Conservation (phyloP, 2,329 filamentous ascomycete genomes). For the Chalaropsis ovoidea region DNA sequence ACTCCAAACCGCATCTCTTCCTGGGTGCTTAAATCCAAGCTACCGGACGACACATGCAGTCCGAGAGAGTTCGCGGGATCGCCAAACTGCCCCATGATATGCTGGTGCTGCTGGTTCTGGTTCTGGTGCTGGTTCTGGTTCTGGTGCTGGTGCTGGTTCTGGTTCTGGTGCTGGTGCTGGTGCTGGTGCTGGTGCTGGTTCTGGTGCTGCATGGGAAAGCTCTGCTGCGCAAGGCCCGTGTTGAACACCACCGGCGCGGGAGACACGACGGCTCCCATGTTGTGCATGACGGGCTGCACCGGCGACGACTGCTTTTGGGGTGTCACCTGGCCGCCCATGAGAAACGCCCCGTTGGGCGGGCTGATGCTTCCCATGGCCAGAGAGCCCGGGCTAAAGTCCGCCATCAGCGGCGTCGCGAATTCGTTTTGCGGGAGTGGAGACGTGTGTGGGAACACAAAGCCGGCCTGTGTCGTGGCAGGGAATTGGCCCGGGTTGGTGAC, state of each 20-base stretch:
- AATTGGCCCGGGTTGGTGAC: constrained; percentile 11
- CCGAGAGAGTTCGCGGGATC: not conserved
- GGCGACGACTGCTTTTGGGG: constrained; percentile 15
- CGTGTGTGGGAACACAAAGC: not conserved
- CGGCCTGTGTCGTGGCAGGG: not conserved
- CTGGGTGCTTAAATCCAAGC: not conserved
- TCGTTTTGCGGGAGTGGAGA: not conserved
- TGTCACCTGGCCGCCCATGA: constrained; percentile 6
- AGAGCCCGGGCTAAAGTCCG: not conserved
- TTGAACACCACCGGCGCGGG: not conserved
- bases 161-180: not conserved
- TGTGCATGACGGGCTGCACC: constrained; percentile 8
- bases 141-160: not conserved
- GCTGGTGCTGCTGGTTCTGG: not conserved
- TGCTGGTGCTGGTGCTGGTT: not conserved
- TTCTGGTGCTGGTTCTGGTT: not conserved
- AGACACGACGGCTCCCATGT: not conserved
- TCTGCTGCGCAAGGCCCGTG: not conserved
- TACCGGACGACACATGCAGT: not conserved
- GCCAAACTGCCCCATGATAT: not conserved
- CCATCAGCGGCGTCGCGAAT: not conserved
- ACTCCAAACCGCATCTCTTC: not conserved
- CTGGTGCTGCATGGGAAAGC: not conserved
- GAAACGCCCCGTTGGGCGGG: not conserved
- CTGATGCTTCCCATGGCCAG: not conserved